A percentile compares a stretch with the other conserved stretches of the same genome.
Conservation (phyloP, 768 basidiomycete genomes). For the Pholiota conissans region DNA sequence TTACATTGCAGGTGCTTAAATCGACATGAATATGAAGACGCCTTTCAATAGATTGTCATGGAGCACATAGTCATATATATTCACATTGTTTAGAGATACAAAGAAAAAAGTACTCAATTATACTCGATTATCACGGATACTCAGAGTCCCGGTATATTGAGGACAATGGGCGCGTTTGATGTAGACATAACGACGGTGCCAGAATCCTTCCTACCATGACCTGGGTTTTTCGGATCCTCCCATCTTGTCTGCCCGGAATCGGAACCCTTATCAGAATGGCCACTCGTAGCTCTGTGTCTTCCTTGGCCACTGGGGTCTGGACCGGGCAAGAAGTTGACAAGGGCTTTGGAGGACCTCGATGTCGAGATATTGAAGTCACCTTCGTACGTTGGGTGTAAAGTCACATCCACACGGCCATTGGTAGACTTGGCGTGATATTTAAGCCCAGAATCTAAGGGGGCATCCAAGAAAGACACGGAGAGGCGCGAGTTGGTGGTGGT, state of each 20-base stretch:
- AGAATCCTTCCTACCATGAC: neutral
- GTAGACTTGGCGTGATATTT: neutral
- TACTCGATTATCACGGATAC: no score
- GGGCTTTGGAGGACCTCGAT: neutral
- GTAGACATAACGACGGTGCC: neutral
- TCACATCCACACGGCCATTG: neutral
- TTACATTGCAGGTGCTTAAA: no score
- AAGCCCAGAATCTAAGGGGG: neutral
- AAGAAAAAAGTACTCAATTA: no score
- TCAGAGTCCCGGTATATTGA: neutral
- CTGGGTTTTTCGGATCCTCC: neutral
- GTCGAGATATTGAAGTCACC: neutral
- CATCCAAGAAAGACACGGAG: neutral
- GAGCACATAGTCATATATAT: no score
- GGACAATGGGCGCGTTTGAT: neutral
- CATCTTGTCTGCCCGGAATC: neutral
- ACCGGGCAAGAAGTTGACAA: neutral
- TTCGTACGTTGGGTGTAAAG: constrained; percentile 6
- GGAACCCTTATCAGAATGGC: neutral
- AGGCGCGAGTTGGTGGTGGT: neutral
- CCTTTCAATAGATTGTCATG: no score
- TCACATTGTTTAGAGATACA: no score
- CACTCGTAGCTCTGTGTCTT: neutral
- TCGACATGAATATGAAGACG: no score
- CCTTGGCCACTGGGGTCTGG: constrained; percentile 2